Conservation (phyloP, 768 basidiomycete species). For the Suillus plorans region DNA sequence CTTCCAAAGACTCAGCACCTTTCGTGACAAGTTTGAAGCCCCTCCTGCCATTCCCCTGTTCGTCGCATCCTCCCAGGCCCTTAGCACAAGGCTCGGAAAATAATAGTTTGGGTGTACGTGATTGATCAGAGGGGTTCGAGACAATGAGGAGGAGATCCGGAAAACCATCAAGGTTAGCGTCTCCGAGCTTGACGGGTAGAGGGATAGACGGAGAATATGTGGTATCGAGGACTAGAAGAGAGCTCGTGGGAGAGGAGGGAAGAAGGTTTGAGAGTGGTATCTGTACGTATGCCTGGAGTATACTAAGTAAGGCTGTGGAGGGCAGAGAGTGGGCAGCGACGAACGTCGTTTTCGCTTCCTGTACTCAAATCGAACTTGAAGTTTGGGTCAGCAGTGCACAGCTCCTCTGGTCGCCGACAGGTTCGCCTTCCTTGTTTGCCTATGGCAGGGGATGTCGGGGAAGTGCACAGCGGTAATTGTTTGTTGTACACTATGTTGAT, state of each 20-base stretch:
- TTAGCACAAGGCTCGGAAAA: constrained; percentile 61
- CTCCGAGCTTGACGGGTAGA: constrained; percentile 78
- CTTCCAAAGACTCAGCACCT: constrained; percentile 60
- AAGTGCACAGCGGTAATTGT: constrained; percentile 80
- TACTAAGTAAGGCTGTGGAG: constrained; percentile 1
- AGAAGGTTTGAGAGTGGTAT: constrained; percentile 67
- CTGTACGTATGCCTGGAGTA: constrained; percentile 58
- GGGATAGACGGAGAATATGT: constrained; percentile 68
- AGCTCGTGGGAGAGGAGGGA: constrained; percentile 38
- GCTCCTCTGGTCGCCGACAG: constrained; percentile 76
- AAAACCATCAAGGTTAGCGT: constrained; percentile 92
- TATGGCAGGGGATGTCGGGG: constrained; percentile 47
- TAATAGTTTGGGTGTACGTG: constrained; percentile 58
- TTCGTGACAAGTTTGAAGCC: constrained; percentile 60
- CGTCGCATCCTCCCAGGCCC: constrained; percentile 57
- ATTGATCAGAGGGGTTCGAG: constrained; percentile 37
- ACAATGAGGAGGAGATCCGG: constrained; percentile 77
- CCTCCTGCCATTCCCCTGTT: constrained; percentile 51
- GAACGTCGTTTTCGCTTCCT: constrained; percentile 49
- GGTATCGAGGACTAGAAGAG: constrained; percentile 70
- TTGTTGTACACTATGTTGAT: constrained; percentile 94
- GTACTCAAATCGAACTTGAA: constrained; percentile 75
- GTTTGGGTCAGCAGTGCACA: constrained; percentile 78
- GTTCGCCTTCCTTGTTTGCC: constrained; percentile 48
- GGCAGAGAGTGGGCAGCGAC: constrained; percentile 15